Evolutionary conservation across 805 yeast species (phyloP), one percentile per base, ranked within the genome.

Genomic region (Wickerhamomyces bisporus): DNA sequence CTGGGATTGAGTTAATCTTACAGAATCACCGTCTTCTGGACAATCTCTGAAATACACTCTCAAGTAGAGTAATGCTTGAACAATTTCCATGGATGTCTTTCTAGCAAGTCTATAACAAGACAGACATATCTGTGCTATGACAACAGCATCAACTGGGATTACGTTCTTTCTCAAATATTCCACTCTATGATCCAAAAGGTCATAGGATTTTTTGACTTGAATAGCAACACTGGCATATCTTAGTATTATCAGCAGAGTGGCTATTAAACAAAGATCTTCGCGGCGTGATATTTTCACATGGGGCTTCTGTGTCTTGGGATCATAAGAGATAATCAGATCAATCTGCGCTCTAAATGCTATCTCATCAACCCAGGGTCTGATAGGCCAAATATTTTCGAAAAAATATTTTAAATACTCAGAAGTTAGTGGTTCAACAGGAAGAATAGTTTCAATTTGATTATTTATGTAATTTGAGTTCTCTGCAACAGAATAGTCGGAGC

Each of bases 1-100:
- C 31, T 62, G 71, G 0, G 66, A 50, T 31, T 66, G 71, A 12
- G 61, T 52, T 9, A 63, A 58, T 18, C 66, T 68, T 0, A 60
- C 53, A 11, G 70, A 73, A 43, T 68, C 71, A 17, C 71, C 69
- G 41, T 64, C 68, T 42, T 70, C 75, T 1, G 79, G 79, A 0
- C 73, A 59, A 44, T 59, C 59, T 37, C 49, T 60, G 42, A 49
- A 64, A 42, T 72, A 72, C 5, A 61, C 40, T 40, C 68, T 58
- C n/a, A 66, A 48, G 32, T 58, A 62, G 24, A 70, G 36, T 12
- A 70, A 57, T 16, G 64, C 61, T 48, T 72, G 78, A 26, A 75
- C 38, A 4, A 68, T 52, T 0, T 62, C 51, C 25, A 73, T 38
- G 19, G 66, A 64, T 3, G 66, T 48, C 30, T 55, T 49, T 19